Percentiles rank a stretch among this genome's conserved stretches.
These are phyloP conservation scores for Microstegium vimineum DNA, from an alignment of 176 grass and related monocot genomes.

Conservation along the genomic window DNA sequence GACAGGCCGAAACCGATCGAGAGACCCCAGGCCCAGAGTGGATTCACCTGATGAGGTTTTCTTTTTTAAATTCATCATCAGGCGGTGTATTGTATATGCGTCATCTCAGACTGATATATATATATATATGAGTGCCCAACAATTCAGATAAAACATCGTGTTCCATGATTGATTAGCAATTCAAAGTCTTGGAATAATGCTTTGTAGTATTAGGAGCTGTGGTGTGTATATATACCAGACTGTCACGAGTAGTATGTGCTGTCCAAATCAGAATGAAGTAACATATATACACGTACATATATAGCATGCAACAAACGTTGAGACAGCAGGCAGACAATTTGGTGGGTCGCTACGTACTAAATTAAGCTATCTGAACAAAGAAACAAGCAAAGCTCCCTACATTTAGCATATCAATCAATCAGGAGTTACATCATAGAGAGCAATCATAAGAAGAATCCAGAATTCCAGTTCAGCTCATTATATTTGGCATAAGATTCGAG, in stretches of 20 bases:
- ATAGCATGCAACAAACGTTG: neutral
- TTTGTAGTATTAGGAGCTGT: neutral
- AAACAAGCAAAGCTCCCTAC: neutral
- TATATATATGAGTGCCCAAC: too few relatives aligned
- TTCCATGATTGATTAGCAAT: neutral
- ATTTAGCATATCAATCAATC: constrained; percentile 9
- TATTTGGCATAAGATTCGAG: constrained; percentile 1
- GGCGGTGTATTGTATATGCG: too few relatives aligned
- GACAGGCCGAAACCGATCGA: too few relatives aligned
- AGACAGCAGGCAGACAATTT: neutral
- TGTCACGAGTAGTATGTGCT: neutral
- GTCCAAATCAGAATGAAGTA: neutral
- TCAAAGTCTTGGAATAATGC: neutral
- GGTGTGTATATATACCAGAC: neutral
- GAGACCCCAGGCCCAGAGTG: too few relatives aligned
- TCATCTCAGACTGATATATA: too few relatives aligned
- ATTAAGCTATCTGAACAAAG: neutral
- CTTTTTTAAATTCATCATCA: too few relatives aligned
- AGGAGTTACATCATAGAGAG: neutral
- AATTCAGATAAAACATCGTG: neutral
- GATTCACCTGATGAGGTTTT: neutral
- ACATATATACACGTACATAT: neutral
- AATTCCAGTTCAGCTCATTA: neutral
- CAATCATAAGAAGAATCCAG: neutral
- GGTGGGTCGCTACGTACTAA: neutral